Evolutionary conservation across 2,329 filamentous ascomycete species (phyloP).

Genomic region (Xylariaceae sp.): DNA sequence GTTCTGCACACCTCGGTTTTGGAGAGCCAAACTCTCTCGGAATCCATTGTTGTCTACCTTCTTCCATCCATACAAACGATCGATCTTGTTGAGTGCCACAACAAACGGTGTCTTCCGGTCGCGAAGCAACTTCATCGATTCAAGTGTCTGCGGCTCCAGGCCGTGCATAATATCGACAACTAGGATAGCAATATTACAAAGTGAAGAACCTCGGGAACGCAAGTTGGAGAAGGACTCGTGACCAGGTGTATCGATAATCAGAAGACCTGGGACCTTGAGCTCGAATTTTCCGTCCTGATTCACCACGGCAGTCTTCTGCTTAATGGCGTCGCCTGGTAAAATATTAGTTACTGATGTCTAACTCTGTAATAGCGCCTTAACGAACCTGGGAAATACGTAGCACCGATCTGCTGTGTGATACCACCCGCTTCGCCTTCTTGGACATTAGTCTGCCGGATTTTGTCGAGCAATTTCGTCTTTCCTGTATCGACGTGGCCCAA

Average conservation of each 20-base stretch:
- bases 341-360: conserved; percentile 1
- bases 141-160: conserved; percentile 91
- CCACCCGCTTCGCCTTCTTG: conserved; percentile 98
- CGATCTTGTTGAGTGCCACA: conserved; percentile 98
- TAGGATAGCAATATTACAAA: conserved; percentile 98
- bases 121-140: conserved; percentile 91
- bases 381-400: conserved; percentile 82
- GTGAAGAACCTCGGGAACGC: conserved; percentile 90
- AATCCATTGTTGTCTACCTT: conserved; percentile 98
- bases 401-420: conserved; percentile 99
- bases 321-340: conserved; percentile 72
- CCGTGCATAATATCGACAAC: conserved; percentile 99
- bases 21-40: conserved; percentile 81
- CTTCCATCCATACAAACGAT: conserved; percentile 99
- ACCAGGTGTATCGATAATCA: conserved; percentile 97
- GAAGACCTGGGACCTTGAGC: conserved; percentile 93
- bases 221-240: conserved; percentile 99
- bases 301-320: conserved; percentile 88
- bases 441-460: conserved; percentile 96
- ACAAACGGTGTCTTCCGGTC: conserved; percentile 97
- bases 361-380: background rate
- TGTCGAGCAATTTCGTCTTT: conserved; percentile 98
- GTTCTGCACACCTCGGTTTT: conserved; percentile 88
- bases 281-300: conserved; percentile 88
- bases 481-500: conserved; percentile 99